Conservation (phyloP, 768 basidiomycete species). For the Leucogyrophana mollusca region DNA sequence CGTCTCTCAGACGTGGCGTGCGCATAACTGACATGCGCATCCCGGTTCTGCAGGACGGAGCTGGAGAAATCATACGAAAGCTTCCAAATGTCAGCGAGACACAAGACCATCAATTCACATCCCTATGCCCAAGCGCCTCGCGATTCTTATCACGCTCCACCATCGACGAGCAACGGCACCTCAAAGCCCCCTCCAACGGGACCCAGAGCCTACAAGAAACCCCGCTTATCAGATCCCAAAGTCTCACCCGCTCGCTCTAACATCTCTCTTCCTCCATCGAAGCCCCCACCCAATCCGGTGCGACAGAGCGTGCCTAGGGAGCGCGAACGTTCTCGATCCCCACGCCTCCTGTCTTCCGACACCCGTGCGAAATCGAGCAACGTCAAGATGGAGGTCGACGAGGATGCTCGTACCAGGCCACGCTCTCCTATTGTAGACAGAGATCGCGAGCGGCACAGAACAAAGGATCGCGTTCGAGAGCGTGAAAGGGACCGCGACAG, state of each 20-base stretch:
- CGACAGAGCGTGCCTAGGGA: slow-evolving; percentile 13
- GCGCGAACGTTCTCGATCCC: slow-evolving; percentile 25
- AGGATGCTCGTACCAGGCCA: slow-evolving; percentile 43
- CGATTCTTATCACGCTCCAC: slow-evolving; percentile 38
- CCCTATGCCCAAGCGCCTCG: slow-evolving; percentile 45
- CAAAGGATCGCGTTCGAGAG: slow-evolving; percentile 34
- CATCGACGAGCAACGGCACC: slow-evolving; percentile 30
- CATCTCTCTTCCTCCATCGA: slow-evolving; percentile 26
- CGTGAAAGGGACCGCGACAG: slow-evolving; percentile 32
- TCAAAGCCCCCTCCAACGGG: slow-evolving; percentile 70
- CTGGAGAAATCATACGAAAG: slow-evolving; percentile 74
- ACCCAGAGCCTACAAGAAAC: slow-evolving; percentile 79
- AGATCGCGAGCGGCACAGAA: slow-evolving; percentile 37
- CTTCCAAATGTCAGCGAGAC: slow-evolving; percentile 46
- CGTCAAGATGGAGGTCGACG: slow-evolving; percentile 57
- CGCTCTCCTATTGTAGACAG: slow-evolving; percentile 40
- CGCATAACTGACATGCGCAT: slow-evolving; percentile 12
- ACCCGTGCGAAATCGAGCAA: slow-evolving; percentile 21
- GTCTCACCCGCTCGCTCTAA: slow-evolving; percentile 33
- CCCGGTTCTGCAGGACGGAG: slow-evolving; percentile 52
- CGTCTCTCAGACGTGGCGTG: slow-evolving; percentile 1
- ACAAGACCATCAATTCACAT: slow-evolving; percentile 37
- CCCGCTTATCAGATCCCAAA: slow-evolving; percentile 60
- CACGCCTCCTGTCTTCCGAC: slow-evolving; percentile 26
- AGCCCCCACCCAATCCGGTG: slow-evolving; percentile 6